These are phyloP conservation scores for Trichoderma simmonsii DNA, from an alignment of 2,329 filamentous ascomycete genomes.

Conservation along the genomic window DNA sequence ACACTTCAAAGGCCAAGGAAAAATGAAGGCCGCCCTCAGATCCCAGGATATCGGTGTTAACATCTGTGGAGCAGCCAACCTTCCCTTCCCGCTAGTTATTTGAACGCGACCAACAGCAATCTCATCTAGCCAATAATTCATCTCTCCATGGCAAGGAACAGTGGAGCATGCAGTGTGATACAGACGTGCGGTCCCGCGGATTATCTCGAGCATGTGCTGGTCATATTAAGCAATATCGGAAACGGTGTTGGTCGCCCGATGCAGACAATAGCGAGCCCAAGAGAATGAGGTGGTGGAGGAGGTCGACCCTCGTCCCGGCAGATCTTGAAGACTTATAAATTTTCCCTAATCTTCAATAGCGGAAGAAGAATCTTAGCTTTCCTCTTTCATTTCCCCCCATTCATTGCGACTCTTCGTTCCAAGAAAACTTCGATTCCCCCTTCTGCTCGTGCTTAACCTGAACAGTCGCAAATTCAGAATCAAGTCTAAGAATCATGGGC, in stretches of 20 bases:
- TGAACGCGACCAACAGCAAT: background rate
- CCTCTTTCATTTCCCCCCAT: background rate
- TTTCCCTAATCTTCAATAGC: background rate
- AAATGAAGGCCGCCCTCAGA: background rate
- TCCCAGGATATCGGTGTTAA: background rate
- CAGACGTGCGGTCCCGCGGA: background rate
- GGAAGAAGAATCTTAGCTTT: no score
- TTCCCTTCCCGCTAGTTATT: background rate
- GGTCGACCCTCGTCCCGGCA: background rate
- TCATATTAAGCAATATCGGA: background rate
- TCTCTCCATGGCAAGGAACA: background rate
- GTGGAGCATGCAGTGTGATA: conserved; percentile 5
- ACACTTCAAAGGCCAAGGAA: background rate
- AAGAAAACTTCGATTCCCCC: background rate
- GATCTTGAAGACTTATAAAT: background rate
- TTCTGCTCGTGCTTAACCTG: background rate
- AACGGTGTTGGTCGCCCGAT: background rate
- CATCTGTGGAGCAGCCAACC: background rate
- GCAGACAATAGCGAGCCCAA: background rate
- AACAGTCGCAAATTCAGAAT: background rate
- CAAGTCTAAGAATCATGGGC: background rate
- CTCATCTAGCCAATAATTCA: conserved; percentile 1
- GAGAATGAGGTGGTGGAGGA: background rate
- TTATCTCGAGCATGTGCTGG: background rate
- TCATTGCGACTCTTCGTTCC: background rate